Evolutionary conservation across 2,329 filamentous ascomycete genomes (phyloP).

Genomic region (Aureobasidium lini): DNA sequence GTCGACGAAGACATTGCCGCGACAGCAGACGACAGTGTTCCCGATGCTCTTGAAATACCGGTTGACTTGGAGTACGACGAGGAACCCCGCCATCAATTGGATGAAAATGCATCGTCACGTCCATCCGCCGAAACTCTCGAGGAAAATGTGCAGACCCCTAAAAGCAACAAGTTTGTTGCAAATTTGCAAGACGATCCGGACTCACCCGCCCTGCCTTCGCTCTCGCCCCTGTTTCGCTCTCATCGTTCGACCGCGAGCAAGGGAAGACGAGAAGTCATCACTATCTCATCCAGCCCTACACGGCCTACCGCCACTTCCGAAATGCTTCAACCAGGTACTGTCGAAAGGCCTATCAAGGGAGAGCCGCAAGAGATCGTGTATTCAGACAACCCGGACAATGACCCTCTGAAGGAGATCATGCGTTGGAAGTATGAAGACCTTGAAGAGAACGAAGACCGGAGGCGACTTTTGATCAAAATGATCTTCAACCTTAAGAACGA

Average conservation of each 20-base stretch:
- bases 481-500: neutral
- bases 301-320: neutral
- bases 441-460: slow-evolving; percentile 32
- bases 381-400: slow-evolving; percentile 15
- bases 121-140: neutral
- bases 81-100: neutral
- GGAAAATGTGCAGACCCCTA: neutral
- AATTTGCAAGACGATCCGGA: neutral
- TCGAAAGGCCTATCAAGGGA: neutral
- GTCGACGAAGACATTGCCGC: neutral
- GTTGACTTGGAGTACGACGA: neutral
- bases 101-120: neutral
- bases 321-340: neutral
- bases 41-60: neutral
- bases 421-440: slow-evolving; percentile 31
- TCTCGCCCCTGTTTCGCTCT: neutral
- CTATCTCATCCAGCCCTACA: neutral
- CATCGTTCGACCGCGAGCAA: neutral
- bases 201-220: neutral
- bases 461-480: slow-evolving; percentile 13
- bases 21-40: neutral
- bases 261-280: neutral
- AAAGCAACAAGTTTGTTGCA: neutral
- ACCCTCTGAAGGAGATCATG: slow-evolving; percentile 22
- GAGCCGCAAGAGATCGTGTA: neutral